Evolutionary conservation across 2,329 filamentous ascomycete species (phyloP), one percentile per base, ranked within the genome.

Genomic region (Exophiala oligosperma): DNA sequence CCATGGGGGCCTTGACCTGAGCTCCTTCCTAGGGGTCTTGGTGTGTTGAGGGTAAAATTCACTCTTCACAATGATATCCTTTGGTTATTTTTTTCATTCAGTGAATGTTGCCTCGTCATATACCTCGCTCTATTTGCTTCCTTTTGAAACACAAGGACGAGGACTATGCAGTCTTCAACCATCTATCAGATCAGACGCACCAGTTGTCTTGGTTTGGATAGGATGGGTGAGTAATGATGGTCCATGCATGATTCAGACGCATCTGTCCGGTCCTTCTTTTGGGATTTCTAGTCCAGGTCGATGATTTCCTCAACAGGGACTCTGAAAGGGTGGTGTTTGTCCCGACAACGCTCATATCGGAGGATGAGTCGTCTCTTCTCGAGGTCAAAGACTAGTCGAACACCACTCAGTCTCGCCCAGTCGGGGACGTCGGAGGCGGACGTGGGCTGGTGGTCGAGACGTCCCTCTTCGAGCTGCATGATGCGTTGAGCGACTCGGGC

Each of bases 391-490:
- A 49, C 24, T 4, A 41, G 52, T 11, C 14, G 28, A 29, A 48
- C 52, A 6, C 48, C n/a, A 14, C 38, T 47, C 26, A 48, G 37
- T 9, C 52, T 40, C 6, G 52, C 52, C 52, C 52, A 54, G 28
- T 48, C 52, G 4, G 52, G 52, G 7, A 54, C 43, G 24, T 54
- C 52, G n/a, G 41, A 17, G 32, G 38, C 37, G 28, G 26, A 37
- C 3, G 5, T 48, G 28, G 48, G 17, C 4, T 4, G 21, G n/a
- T 40, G 37, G 4, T 44, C 50, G 11, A 58, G 44, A 5, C 7
- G 4, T 9, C 2, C 24, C 29, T 69, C 67, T 52, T 69, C 67
- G 8, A 69, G 64, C 6, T 62, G 56, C 14, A 68, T 60, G 9
- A 66, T 58, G 26, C 63, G 64, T 24, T 68, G 64, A 0, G 67